Conservation (phyloP, 306 rosid species). For the Sicyos edulis region DNA sequence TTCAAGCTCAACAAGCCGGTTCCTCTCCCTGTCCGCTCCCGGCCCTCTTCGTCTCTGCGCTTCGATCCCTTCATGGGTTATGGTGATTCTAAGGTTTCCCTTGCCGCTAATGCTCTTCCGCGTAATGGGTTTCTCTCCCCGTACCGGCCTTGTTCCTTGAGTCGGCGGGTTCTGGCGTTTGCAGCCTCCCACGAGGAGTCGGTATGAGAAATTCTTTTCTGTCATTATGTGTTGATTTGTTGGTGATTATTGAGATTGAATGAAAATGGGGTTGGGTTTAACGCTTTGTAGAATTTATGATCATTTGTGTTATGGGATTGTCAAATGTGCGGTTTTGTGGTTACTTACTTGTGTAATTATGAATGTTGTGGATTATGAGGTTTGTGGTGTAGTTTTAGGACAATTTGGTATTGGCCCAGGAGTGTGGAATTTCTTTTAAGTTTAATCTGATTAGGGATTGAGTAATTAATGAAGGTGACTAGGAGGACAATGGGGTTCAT, state of each 20-base stretch:
- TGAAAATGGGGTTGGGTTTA: not conserved
- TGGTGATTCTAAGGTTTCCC: slow-evolving; percentile 29
- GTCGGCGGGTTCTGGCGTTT: slow-evolving; percentile 32
- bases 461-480: not conserved
- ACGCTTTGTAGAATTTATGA: not conserved
- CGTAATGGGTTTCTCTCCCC: slow-evolving; percentile 26
- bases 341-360: not conserved
- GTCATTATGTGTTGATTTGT: not conserved
- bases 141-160: slow-evolving; percentile 28
- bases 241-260: not conserved
- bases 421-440: not conserved
- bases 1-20: slow-evolving; percentile 26
- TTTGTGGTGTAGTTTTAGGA: not conserved
- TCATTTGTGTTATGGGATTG: no score
- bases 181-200: slow-evolving; percentile 59
- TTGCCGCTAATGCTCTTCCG: slow-evolving; percentile 19
- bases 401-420: not conserved
- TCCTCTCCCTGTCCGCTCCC: slow-evolving; percentile 19
- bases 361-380: not conserved
- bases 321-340: not conserved
- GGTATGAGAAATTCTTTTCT: slow-evolving; percentile 36
- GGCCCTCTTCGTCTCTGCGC: slow-evolving; percentile 23
- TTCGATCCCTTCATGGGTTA: slow-evolving; percentile 38
- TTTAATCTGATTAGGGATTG: no score
- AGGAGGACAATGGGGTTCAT: not conserved